Conservation (phyloP, 768 basidiomycete genomes). For the Lactifluus echinatus region DNA sequence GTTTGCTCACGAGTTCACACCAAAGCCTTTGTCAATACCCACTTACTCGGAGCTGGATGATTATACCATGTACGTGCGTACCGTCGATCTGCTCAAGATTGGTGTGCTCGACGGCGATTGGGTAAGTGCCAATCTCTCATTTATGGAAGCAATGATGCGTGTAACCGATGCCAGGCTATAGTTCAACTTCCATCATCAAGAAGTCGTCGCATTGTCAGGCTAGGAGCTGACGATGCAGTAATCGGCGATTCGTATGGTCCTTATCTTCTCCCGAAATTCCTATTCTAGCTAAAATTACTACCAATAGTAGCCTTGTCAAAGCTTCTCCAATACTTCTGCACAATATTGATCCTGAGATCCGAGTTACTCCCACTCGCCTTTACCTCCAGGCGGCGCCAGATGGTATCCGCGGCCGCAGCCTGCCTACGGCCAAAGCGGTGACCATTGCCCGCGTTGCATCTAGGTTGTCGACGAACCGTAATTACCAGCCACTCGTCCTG, state of each 20-base stretch:
- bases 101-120: slow-evolving; percentile 71
- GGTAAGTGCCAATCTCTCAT: slow-evolving; percentile 38
- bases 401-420: slow-evolving; percentile 44
- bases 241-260: slow-evolving; percentile 31
- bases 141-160: not conserved
- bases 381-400: slow-evolving; percentile 48
- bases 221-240: slow-evolving; percentile 43
- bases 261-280: not conserved
- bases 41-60: slow-evolving; percentile 37
- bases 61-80: slow-evolving; percentile 50
- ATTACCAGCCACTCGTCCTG: slow-evolving; percentile 55
- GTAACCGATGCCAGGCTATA: slow-evolving; percentile 39
- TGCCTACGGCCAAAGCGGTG: slow-evolving; percentile 61
- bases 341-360: slow-evolving; percentile 37
- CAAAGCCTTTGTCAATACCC: slow-evolving; percentile 28
- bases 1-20: slow-evolving; percentile 21
- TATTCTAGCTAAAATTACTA: not conserved
- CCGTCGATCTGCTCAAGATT: slow-evolving; percentile 53
- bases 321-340: slow-evolving; percentile 46
- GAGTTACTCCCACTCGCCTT: slow-evolving; percentile 24
- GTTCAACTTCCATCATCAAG: slow-evolving; percentile 23
- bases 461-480: slow-evolving; percentile 54
- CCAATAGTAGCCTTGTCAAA: slow-evolving; percentile 31
- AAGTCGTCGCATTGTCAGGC: slow-evolving; percentile 45
- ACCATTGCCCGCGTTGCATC: slow-evolving; percentile 79